These are phyloP conservation scores for Fusarium miscanthi DNA, from an alignment of 2,329 filamentous ascomycete genomes.

Conservation along the genomic window DNA sequence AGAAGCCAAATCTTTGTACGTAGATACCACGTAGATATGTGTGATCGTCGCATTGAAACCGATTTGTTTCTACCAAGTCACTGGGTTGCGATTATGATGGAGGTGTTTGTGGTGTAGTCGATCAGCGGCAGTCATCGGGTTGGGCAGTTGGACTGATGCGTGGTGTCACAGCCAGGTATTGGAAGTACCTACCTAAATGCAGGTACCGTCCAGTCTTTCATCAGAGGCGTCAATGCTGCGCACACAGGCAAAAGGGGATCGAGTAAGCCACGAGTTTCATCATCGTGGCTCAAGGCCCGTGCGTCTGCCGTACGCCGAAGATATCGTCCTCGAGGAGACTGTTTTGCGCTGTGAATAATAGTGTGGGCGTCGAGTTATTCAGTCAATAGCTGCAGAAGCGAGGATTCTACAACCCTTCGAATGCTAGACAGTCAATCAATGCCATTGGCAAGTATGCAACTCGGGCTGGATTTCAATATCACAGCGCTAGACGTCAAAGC, in stretches of 20 bases:
- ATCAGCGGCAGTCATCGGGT: constrained; percentile 17
- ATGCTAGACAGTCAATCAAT: not conserved
- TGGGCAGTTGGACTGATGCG: constrained; percentile 3
- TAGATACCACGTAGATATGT: not conserved
- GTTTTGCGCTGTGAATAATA: not conserved
- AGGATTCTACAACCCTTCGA: not conserved
- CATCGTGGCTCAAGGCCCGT: constrained; percentile 10
- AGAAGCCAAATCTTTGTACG: not conserved
- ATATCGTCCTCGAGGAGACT: not conserved
- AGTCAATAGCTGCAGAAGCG: not conserved
- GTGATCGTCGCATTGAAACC: constrained; percentile 23
- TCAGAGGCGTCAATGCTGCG: constrained; percentile 17
- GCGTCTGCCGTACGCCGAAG: constrained; percentile 25
- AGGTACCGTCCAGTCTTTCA: constrained; percentile 5
- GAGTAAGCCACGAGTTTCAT: constrained; percentile 28
- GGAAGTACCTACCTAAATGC: not conserved
- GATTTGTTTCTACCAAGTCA: constrained; percentile 19
- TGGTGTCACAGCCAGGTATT: not conserved
- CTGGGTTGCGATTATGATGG: constrained; percentile 15
- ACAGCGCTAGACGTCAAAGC: constrained; percentile 2
- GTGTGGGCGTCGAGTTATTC: not conserved
- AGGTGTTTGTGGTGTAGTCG: constrained; percentile 10
- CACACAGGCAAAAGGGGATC: constrained; percentile 12
- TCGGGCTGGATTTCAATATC: constrained; percentile 22
- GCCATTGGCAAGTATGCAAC: not conserved